Conservation (phyloP, 2,329 filamentous ascomycete genomes). For the Aureobasidium sp. region DNA sequence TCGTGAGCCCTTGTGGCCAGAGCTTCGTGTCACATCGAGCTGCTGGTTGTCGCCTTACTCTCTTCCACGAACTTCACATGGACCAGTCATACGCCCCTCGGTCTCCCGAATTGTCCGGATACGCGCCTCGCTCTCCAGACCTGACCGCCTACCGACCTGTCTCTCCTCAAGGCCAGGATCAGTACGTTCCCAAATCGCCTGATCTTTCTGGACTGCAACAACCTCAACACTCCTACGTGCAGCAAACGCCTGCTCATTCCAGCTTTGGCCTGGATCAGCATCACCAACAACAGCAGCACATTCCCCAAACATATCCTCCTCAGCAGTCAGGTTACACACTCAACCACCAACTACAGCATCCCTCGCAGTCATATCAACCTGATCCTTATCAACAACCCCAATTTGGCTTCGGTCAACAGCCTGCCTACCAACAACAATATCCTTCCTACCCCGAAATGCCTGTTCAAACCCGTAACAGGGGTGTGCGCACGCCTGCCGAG, state of each 20-base stretch:
- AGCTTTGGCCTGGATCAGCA: background rate
- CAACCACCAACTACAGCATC: slow-evolving; percentile 14
- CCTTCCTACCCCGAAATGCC: slow-evolving; percentile 19
- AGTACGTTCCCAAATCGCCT: slow-evolving; percentile 18
- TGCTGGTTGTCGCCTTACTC: background rate
- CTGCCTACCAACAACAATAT: slow-evolving; percentile 15
- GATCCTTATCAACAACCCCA: background rate
- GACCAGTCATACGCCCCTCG: slow-evolving; percentile 17
- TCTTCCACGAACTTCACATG: background rate
- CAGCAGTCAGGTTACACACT: slow-evolving; percentile 10
- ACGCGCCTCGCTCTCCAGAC: slow-evolving; percentile 38
- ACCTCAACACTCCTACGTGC: slow-evolving; percentile 10
- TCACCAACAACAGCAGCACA: slow-evolving; percentile 11
- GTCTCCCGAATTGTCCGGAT: slow-evolving; percentile 20
- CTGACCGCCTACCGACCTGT: slow-evolving; percentile 43
- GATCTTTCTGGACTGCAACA: slow-evolving; percentile 15
- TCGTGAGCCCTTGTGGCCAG: slow-evolving; percentile 8
- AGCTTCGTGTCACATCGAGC: background rate
- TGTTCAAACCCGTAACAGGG: slow-evolving; percentile 17
- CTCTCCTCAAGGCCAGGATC: slow-evolving; percentile 26
- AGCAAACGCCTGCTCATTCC: background rate
- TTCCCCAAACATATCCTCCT: slow-evolving; percentile 16
- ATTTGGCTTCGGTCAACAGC: slow-evolving; percentile 19
- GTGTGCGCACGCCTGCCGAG: slow-evolving; percentile 19
- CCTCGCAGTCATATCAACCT: background rate